Evolutionary conservation across 2,329 filamentous ascomycete genomes (phyloP).

Genomic region (Alternaria arborescens): DNA sequence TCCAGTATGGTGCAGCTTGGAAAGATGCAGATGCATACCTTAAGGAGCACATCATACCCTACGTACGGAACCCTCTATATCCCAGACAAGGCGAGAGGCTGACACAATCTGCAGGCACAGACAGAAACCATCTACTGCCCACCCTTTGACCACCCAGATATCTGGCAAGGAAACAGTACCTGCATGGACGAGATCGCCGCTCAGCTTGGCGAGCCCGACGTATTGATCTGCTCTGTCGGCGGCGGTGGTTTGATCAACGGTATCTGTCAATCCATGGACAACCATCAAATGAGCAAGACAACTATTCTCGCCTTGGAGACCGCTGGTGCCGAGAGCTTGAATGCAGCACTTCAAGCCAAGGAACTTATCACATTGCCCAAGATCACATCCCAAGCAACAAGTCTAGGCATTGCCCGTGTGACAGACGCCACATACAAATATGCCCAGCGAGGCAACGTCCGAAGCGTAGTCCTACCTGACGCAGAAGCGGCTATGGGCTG

Average conservation of each 20-base stretch:
- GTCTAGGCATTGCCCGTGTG: conserved; percentile 77
- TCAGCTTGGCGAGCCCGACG: conserved; percentile 65
- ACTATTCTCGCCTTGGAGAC: conserved; percentile 79
- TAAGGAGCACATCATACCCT: conserved; percentile 63
- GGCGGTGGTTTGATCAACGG: conserved; percentile 84
- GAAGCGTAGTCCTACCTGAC: conserved; percentile 72
- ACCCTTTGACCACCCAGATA: conserved; percentile 73
- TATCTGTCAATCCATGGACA: conserved; percentile 73
- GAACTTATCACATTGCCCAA: conserved; percentile 69
- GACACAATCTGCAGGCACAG: conserved; percentile 42
- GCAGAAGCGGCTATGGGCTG: conserved; percentile 82
- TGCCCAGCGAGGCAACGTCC: conserved; percentile 62
- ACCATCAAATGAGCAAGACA: conserved; percentile 40
- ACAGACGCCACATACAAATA: conserved; percentile 73
- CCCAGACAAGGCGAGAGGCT: neutral
- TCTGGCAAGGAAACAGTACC: conserved; percentile 72
- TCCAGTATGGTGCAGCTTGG: conserved; percentile 74
- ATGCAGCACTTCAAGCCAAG: conserved; percentile 66
- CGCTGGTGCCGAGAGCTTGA: conserved; percentile 73
- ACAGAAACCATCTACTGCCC: conserved; percentile 66
- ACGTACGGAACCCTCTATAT: conserved; percentile 26
- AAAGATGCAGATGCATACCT: conserved; percentile 74
- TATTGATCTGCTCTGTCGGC: conserved; percentile 79
- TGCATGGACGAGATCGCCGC: conserved; percentile 63
- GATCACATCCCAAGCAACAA: conserved; percentile 80